Conservation (phyloP, 2,329 filamentous ascomycete genomes). For the Colletotrichum gloeosporioides region DNA sequence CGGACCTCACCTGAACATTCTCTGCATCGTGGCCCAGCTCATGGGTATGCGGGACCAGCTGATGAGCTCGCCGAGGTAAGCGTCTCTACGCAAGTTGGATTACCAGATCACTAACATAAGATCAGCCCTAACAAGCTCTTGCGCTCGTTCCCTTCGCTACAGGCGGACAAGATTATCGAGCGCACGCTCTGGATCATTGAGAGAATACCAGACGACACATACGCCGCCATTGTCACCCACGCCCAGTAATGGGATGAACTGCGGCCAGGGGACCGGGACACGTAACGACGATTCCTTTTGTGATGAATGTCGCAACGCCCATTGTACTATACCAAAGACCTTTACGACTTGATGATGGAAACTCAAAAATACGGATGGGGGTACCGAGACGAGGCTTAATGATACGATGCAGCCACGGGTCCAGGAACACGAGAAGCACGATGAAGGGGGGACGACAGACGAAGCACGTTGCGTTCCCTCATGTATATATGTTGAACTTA, state of each 20-base stretch:
- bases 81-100: neutral
- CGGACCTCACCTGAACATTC: conserved; percentile 89
- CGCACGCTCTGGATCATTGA: conserved; percentile 86
- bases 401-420: neutral
- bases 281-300: neutral
- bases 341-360: neutral
- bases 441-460: neutral
- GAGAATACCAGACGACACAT: conserved; percentile 90
- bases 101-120: neutral
- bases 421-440: neutral
- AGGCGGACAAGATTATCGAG: conserved; percentile 83
- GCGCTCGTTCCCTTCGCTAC: conserved; percentile 83
- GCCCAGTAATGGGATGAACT: conserved; percentile 50
- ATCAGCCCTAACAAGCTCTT: conserved; percentile 87
- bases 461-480: neutral
- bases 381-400: neutral
- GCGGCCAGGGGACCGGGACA: neutral
- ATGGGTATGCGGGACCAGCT: conserved; percentile 87
- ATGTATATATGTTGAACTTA: neutral
- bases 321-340: neutral
- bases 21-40: conserved; percentile 95
- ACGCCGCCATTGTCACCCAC: conserved; percentile 87
- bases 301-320: neutral
- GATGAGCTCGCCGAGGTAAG: conserved; percentile 81
- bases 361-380: neutral